Conservation (phyloP, 2,329 filamentous ascomycete genomes). For the Epichloe brachyelytri region DNA sequence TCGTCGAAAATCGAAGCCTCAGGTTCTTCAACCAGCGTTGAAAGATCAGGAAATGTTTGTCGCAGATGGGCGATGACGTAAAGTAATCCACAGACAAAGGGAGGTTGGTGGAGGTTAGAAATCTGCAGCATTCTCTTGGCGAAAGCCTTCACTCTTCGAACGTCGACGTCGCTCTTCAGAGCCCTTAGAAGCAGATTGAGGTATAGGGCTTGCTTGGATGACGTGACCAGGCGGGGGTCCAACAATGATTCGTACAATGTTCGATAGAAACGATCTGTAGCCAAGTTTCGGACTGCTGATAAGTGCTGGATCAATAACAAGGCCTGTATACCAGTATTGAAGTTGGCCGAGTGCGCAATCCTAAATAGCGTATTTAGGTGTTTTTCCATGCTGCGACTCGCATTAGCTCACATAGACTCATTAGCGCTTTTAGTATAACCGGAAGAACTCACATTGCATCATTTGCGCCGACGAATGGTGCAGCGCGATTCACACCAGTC, state of each 20-base stretch:
- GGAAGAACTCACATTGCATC: conserved; percentile 48
- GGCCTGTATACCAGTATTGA: conserved; percentile 96
- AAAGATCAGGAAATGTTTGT: conserved; percentile 65
- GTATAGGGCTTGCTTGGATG: conserved; percentile 92
- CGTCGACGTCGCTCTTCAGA: conserved; percentile 79
- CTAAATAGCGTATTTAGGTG: conserved; percentile 91
- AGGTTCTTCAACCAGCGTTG: conserved; percentile 64
- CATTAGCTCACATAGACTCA: conserved; percentile 7
- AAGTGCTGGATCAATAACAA: conserved; percentile 92
- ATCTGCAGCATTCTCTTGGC: conserved; percentile 86
- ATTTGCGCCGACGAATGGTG: conserved; percentile 79
- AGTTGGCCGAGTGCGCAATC: conserved; percentile 95
- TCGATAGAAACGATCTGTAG: conserved; percentile 83
- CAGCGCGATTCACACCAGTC: conserved; percentile 89
- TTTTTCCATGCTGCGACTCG: conserved; percentile 51
- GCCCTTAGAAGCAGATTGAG: conserved; percentile 83
- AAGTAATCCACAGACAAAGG: conserved; percentile 86
- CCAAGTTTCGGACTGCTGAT: conserved; percentile 64
- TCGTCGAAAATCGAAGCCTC: conserved; percentile 56
- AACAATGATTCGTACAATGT: conserved; percentile 91
- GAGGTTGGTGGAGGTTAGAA: conserved; percentile 75
- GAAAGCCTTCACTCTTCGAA: conserved; percentile 88
- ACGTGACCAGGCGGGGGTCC: conserved; percentile 74
- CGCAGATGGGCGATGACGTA: conserved; percentile 78
- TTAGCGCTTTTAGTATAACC: background rate